Conservation (phyloP, 2,329 filamentous ascomycete genomes). For the Ascochyta koolunga region DNA sequence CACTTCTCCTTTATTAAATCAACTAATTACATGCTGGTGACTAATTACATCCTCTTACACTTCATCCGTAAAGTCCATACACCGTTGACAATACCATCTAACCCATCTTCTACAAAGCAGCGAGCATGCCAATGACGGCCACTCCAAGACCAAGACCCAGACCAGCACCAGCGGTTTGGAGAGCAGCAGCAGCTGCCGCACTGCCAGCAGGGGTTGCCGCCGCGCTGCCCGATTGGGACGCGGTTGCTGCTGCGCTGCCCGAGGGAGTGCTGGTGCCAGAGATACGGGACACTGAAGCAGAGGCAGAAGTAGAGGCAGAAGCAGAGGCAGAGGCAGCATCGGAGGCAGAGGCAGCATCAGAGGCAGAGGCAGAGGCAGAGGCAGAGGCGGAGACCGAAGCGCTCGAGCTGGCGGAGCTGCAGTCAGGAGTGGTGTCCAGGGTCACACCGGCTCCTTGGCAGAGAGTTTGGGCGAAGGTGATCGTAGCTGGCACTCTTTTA, state of each 20-base stretch:
- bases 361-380: constrained; percentile 19
- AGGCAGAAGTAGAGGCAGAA: not conserved
- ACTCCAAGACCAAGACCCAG: constrained; percentile 33
- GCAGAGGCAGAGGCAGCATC: not conserved
- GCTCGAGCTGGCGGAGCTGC: constrained; percentile 27
- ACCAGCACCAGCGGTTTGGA: constrained; percentile 30
- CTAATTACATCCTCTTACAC: not conserved
- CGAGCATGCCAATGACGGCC: constrained; percentile 36
- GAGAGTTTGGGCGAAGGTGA: constrained; percentile 50
- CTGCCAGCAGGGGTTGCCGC: constrained; percentile 12
- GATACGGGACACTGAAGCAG: constrained; percentile 2
- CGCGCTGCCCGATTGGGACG: constrained; percentile 10
- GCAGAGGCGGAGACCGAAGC: constrained; percentile 16
- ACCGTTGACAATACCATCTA: not conserved
- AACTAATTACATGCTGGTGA: too few relatives aligned
- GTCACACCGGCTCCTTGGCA: constrained; percentile 49
- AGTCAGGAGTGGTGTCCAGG: constrained; percentile 48
- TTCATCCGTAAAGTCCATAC: not conserved
- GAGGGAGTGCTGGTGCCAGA: constrained; percentile 13
- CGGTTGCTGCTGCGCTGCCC: constrained; percentile 11
- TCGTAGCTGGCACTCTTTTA: constrained; percentile 43
- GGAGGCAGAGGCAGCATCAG: constrained; percentile 14
- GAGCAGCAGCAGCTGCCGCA: constrained; percentile 30
- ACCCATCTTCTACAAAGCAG: constrained; percentile 28
- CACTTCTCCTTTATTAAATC: not conserved